Conservation (phyloP, 2,329 filamentous ascomycete genomes). For the Aspergillus sp. region DNA sequence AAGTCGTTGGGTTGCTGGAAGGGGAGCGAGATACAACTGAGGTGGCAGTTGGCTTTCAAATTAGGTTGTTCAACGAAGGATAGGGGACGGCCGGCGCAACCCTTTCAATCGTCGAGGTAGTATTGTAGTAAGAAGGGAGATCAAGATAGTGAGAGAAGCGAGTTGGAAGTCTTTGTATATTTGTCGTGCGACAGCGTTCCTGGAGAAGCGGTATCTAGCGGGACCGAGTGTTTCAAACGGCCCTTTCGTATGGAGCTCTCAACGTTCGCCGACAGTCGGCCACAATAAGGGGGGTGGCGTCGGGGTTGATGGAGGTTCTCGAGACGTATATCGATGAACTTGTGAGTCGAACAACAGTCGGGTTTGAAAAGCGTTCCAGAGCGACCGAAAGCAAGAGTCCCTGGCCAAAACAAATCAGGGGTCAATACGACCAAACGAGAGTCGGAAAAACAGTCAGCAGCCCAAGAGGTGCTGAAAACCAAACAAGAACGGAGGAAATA, state of each 20-base stretch:
- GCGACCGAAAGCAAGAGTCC: background rate
- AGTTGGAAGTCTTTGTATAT: constrained; percentile 4
- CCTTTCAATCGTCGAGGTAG: constrained; percentile 21
- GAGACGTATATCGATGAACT: background rate
- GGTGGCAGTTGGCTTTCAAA: constrained; percentile 15
- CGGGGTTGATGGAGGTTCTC: background rate
- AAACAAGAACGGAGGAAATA: constrained; percentile 10
- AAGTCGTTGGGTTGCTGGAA: background rate
- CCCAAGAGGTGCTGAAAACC: constrained; percentile 2
- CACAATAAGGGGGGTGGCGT: background rate
- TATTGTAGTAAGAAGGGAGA: background rate
- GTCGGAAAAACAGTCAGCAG: constrained; percentile 5
- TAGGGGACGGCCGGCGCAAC: constrained; percentile 41
- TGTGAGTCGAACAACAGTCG: background rate
- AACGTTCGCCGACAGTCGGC: constrained; percentile 11
- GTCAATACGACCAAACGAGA: constrained; percentile 6
- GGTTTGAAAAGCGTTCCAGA: background rate
- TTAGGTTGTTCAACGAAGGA: constrained; percentile 21
- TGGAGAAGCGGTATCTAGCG: constrained; percentile 17
- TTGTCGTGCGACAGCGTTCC: constrained; percentile 8
- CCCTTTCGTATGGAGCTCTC: constrained; percentile 19
- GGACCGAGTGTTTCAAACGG: constrained; percentile 21
- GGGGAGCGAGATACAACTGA: constrained; percentile 18
- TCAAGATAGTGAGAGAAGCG: constrained; percentile 7
- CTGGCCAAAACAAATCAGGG: constrained; percentile 4